phyloP scores from a whole-genome alignment of 345 rosid genomes.

The Aquilaria malaccensis region DNA sequence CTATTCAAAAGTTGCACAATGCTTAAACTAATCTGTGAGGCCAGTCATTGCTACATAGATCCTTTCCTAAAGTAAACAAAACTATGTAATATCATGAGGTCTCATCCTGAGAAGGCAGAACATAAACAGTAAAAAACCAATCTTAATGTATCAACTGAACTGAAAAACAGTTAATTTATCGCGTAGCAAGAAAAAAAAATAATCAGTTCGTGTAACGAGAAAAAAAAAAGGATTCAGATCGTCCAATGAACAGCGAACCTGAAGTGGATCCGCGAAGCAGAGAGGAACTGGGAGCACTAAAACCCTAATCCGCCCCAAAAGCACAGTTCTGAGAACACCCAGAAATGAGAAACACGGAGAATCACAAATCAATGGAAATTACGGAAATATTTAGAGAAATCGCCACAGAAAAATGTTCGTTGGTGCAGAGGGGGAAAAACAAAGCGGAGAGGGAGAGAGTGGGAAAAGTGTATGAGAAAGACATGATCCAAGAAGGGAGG shows the following conservation, averaged over 20 bases:
- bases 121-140: background rate
- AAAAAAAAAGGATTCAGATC: conserved; percentile 7
- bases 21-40: too few relatives aligned
- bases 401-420: background rate
- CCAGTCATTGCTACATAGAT: too few relatives aligned
- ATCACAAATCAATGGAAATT: conserved; percentile 9
- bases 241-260: conserved; percentile 10
- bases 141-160: background rate
- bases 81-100: background rate
- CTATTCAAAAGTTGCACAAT: too few relatives aligned
- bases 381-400: conserved; percentile 10
- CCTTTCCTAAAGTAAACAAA: too few relatives aligned
- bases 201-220: background rate
- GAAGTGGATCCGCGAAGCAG: conserved; percentile 16
- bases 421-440: background rate
- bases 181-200: background rate
- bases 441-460: background rate
- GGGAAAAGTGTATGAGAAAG: background rate
- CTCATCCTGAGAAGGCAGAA: conserved; percentile 15
- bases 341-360: conserved; percentile 9
- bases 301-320: conserved; percentile 13
- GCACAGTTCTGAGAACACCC: conserved; percentile 8
- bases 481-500: conserved; percentile 10
- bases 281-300: conserved; percentile 9
- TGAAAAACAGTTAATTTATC: too few relatives aligned